These are phyloP conservation scores for Raddia guianensis DNA, from an alignment of 176 grass and related monocot genomes.

Conservation along the genomic window DNA sequence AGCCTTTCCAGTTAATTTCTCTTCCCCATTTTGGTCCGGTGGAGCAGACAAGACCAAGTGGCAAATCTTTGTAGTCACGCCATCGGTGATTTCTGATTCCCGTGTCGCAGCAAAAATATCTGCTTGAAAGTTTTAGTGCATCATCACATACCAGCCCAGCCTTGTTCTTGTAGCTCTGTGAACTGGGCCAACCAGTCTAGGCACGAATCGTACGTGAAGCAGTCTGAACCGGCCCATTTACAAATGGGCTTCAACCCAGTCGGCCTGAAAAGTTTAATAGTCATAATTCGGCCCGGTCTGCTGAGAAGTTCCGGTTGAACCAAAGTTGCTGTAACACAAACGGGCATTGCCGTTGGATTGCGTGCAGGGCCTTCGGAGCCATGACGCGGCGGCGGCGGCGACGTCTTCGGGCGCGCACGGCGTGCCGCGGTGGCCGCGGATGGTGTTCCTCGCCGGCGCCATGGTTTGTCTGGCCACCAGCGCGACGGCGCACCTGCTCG, in stretches of 20 bases:
- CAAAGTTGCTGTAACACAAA: neutral
- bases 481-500: constrained; percentile 79
- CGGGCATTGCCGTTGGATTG: neutral
- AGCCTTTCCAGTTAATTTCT: neutral
- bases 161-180: no score
- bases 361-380: constrained; percentile 29
- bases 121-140: no score
- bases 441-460: constrained; percentile 77
- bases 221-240: no score
- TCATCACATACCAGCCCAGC: no score
- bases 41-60: constrained; percentile 31
- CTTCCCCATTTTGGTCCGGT: neutral
- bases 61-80: neutral
- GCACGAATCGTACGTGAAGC: no score
- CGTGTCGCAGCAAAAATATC: no score
- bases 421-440: constrained; percentile 78
- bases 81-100: neutral
- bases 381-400: constrained; percentile 10
- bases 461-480: constrained; percentile 84
- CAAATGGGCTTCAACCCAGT: no score
- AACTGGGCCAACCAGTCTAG: no score
- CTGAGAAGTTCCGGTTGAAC: no score
- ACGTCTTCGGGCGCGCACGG: neutral
- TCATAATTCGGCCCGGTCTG: no score
- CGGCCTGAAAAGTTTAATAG: no score